Evolutionary conservation across 176 grass and related monocot species (phyloP).

Genomic region (Carex littledalei): DNA sequence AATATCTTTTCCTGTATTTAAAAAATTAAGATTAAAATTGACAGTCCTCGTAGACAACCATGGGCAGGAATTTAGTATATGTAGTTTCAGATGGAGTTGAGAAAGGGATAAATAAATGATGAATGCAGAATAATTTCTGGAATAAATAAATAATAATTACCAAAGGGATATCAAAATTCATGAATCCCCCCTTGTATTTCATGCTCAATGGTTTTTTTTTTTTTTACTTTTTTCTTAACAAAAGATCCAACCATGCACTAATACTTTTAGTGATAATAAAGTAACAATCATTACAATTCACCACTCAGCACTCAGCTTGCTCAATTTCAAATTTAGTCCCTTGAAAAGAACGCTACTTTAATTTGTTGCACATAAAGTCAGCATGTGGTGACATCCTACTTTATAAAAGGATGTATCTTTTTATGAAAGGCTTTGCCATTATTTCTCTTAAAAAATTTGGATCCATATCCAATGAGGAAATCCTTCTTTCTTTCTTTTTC

Average conservation of each 20-base stretch:
- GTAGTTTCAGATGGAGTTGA: background rate
- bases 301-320: background rate
- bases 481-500: too few species aligned
- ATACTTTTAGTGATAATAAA: slow-evolving; percentile 16
- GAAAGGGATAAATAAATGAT: background rate
- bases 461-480: background rate
- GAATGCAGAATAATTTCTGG: background rate
- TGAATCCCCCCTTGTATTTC: background rate
- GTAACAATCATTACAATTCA: slow-evolving; percentile 13
- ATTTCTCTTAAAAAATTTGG: slow-evolving; percentile 5
- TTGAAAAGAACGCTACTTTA: background rate
- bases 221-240: too few species aligned
- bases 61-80: too few species aligned
- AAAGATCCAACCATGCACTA: too few species aligned
- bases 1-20: too few species aligned
- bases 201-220: background rate
- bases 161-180: background rate
- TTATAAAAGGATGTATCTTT: slow-evolving; percentile 1
- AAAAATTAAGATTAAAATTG: background rate
- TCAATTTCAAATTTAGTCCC: background rate
- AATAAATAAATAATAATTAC: background rate
- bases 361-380: slow-evolving; percentile 9
- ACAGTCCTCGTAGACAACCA: background rate
- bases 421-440: background rate
- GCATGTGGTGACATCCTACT: slow-evolving; percentile 8